phyloP scores from a whole-genome alignment of 306 rosid species.

The Crotalaria pallida region DNA sequence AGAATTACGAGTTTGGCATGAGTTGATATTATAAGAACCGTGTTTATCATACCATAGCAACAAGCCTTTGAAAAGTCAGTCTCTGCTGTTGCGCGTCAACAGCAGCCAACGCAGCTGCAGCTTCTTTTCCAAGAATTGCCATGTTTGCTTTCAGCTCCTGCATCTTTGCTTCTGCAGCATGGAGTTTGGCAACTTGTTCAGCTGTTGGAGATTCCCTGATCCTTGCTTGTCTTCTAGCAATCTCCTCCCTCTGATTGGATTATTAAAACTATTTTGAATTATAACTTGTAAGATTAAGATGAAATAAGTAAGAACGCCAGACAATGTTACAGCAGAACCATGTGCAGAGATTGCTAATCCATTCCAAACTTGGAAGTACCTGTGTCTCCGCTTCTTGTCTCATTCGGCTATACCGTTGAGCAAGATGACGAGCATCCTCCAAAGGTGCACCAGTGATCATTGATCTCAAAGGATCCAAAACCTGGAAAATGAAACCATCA shows the following conservation, averaged over 20 bases:
- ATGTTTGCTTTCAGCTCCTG: conserved; percentile 84
- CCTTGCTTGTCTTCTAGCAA: conserved; percentile 72
- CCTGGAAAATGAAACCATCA: conserved; percentile 41
- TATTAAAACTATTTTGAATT: conserved; percentile 29
- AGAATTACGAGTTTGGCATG: conserved; percentile 4
- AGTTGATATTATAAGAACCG: conserved; percentile 7
- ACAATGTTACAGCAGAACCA: neutral
- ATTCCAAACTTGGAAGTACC: conserved; percentile 36
- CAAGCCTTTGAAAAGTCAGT: conserved; percentile 97
- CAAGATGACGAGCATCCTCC: conserved; percentile 99
- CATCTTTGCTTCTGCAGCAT: conserved; percentile 87
- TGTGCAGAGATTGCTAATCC: neutral
- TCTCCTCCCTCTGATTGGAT: conserved; percentile 60
- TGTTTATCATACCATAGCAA: conserved; percentile 69
- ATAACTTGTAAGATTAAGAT: conserved; percentile 17
- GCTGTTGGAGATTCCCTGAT: conserved; percentile 69
- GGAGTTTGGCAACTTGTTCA: conserved; percentile 85
- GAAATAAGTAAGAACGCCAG: neutral
- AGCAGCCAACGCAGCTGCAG: conserved; percentile 88
- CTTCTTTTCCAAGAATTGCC: conserved; percentile 95
- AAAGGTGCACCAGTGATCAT: conserved; percentile 78
- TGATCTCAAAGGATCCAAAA: conserved; percentile 94
- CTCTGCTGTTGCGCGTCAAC: conserved; percentile 94
- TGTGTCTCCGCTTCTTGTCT: conserved; percentile 91
- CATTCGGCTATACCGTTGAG: conserved; percentile 93